Evolutionary conservation across 129 eudicot genomes (phyloP).

Genomic region (Oenanthe sinensis): DNA sequence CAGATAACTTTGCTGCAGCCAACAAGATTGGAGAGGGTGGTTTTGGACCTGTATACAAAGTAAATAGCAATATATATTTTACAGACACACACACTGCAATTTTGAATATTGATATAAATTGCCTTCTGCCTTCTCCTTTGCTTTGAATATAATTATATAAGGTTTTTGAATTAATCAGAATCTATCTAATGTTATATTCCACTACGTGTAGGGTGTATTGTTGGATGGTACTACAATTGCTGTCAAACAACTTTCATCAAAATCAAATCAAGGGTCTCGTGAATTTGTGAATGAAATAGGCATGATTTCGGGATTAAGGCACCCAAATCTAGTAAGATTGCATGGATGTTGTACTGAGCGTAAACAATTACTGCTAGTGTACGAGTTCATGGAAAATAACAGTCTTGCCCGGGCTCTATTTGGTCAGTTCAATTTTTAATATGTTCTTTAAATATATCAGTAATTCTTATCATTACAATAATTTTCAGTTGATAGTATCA

Average conservation of each 20-base stretch:
- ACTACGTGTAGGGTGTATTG: conserved; percentile 37
- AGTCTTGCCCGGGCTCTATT: conserved; percentile 51
- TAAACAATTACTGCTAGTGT: conserved; percentile 43
- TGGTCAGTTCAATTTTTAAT: conserved; percentile 21
- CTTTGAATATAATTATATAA: no score
- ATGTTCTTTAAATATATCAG: not conserved
- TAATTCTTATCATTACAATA: no score
- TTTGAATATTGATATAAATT: no score
- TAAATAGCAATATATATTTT: not conserved
- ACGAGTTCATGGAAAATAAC: conserved; percentile 70
- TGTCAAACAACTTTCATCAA: conserved; percentile 58
- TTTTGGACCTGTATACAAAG: conserved; percentile 69
- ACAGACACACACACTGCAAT: no score
- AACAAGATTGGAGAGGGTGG: conserved; percentile 77
- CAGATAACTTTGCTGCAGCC: conserved; percentile 34
- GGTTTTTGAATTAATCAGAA: not conserved
- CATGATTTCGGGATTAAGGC: conserved; percentile 52
- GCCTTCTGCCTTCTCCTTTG: no score
- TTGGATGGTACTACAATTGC: conserved; percentile 50
- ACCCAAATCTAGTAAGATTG: conserved; percentile 54
- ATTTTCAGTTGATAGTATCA: not conserved
- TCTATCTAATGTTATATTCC: not conserved
- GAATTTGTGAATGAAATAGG: conserved; percentile 67
- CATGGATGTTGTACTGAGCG: conserved; percentile 67
- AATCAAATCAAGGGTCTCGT: conserved; percentile 54